These are phyloP conservation scores for Thalassiosira mediterranea DNA, from an alignment of 352 stramenopile species.

Conservation along the genomic window DNA sequence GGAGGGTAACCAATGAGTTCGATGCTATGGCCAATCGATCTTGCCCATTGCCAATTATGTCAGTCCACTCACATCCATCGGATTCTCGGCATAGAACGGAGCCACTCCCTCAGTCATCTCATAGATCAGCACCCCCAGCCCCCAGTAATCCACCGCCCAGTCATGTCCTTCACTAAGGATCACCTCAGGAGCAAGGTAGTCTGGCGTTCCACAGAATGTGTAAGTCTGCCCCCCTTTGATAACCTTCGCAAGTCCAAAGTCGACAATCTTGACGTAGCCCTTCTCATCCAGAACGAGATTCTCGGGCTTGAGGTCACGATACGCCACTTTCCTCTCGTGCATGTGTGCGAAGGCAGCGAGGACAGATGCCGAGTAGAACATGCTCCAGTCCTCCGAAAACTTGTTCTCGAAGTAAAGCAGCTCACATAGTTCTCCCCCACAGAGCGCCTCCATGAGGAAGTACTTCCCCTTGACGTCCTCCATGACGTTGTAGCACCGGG, in stretches of 20 bases:
- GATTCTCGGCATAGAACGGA: constrained; percentile 90
- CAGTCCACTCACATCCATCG: constrained; percentile 93
- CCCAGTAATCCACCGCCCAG: constrained; percentile 88
- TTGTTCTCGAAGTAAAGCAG: constrained; percentile 85
- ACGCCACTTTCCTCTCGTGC: constrained; percentile 66
- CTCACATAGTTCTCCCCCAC: constrained; percentile 93
- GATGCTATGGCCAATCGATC: no score
- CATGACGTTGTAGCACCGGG: constrained; percentile 91
- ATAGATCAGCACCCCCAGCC: constrained; percentile 74
- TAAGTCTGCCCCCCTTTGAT: constrained; percentile 88
- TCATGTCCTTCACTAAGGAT: constrained; percentile 95
- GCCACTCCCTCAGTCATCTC: constrained; percentile 65
- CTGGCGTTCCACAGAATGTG: constrained; percentile 92
- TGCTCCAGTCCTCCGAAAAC: constrained; percentile 63
- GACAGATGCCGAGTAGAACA: constrained; percentile 83
- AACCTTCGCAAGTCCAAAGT: constrained; percentile 93
- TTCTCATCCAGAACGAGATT: constrained; percentile 90
- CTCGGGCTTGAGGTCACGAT: constrained; percentile 91
- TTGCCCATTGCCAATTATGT: no score
- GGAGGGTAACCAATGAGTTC: no score
- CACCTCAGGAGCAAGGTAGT: constrained; percentile 95
- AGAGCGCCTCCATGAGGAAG: constrained; percentile 93
- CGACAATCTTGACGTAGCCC: constrained; percentile 92
- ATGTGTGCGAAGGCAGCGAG: constrained; percentile 80
- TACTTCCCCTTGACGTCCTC: constrained; percentile 91